phyloP scores from a whole-genome alignment of 1,284 basidiomycete species.

The Papiliotrema laurentii region DNA sequence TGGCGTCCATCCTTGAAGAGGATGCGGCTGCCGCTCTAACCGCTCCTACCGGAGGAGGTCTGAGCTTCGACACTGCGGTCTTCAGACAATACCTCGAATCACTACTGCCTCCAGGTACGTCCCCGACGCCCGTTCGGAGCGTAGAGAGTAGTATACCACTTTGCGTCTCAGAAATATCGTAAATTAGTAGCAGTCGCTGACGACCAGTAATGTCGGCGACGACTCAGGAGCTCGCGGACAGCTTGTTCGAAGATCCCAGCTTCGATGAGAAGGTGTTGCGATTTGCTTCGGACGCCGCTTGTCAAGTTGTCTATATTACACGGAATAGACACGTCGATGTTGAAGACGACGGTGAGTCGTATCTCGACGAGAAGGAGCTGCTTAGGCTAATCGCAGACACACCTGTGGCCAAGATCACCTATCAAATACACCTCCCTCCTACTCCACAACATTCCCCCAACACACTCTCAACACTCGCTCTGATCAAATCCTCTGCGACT shows the following conservation, averaged over 20 bases:
- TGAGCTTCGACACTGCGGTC: constrained; percentile 40
- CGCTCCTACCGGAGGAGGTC: constrained; percentile 10
- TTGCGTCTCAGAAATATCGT: background rate
- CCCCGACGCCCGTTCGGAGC: background rate
- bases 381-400: constrained; percentile 15
- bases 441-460: constrained; percentile 60
- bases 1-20: constrained; percentile 12
- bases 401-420: constrained; percentile 26
- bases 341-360: constrained; percentile 34
- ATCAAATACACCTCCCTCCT: constrained; percentile 45
- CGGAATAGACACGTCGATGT: constrained; percentile 31
- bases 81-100: constrained; percentile 38
- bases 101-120: constrained; percentile 39
- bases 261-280: constrained; percentile 45
- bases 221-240: constrained; percentile 33
- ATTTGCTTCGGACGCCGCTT: constrained; percentile 41
- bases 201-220: constrained; percentile 44
- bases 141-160: background rate
- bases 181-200: background rate
- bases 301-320: constrained; percentile 47
- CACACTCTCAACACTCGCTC: constrained; percentile 79
- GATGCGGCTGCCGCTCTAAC: constrained; percentile 21
- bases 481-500: constrained; percentile 85
- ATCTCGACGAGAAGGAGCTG: background rate
- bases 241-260: constrained; percentile 39